Base-by-base conservation (phyloP, 2,329 filamentous ascomycete species). In the Lachnellula cervina region DNA sequence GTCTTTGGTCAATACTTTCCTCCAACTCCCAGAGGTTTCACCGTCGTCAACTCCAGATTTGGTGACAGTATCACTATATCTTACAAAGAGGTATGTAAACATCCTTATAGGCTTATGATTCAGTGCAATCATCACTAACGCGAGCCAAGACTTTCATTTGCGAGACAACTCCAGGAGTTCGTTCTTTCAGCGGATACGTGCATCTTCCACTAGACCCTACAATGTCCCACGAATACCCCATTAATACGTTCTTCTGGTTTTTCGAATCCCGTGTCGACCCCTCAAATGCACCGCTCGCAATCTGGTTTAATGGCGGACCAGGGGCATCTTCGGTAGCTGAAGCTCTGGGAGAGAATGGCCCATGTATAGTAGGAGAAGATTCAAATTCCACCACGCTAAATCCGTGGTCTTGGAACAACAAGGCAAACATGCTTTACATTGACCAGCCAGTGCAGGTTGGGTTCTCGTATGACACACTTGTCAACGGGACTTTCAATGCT, bases 371-470 rank as follows among this genome's bases (percentile, higher is more conserved):
- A 6, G 32, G 42, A 4, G 35, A 49, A 59, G 68, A 79, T 46
- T 66, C 80, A 34, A 72, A 80, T 62, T 69, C 72, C 55, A 71
- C 76, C 34, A 60, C 74, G 47, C 62, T 77, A 48, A 73, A 72
- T 42, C 80, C 81, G 44, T 87, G 81, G 78, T 80, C 81, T 9
- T 87, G 82, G 82, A 82, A 87, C 64, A 76, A 75, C 38, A 72
- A 73, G 54, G 78, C 77, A 38, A 82, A 83, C 59, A 71, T 82
- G 67, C 62, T 76, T n/a, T 76, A 71, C 56, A 64, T 76, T 25
- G 77, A 79, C 58, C 77, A 90, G 78, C 84, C 84, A 9, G 82
- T 83, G 55, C 82, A 87, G 68, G 80, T 88, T 44, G 80, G 81
- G 28, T 82, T 86, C 60, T 86, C 83, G 2, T 73, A 73, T 52